Evolutionary conservation across 768 basidiomycete genomes (phyloP), one percentile per base, ranked within the genome.

Genomic region (Russula foetens): DNA sequence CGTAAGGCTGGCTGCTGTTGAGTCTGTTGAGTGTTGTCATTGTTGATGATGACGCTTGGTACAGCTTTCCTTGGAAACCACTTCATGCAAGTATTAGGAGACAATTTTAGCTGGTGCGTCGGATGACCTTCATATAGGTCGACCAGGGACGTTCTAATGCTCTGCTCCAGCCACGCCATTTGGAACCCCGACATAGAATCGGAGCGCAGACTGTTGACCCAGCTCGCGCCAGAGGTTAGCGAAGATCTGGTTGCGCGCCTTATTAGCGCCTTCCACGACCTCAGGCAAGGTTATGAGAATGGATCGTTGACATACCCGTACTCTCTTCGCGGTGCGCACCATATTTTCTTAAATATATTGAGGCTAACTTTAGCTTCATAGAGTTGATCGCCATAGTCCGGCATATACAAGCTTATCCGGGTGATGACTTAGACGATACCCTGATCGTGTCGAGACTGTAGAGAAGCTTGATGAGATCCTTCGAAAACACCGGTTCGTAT

Each of bases 1-100:
- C 84, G 84, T 86, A 66, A 63, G 35, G 81, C 33, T 12, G 39
- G 39, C 39, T 19, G 39, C 17, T 41, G 15, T 41, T 41, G 17
- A 19, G 17, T 41, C 17, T 41, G 17, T 15, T 4, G 39, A 41
- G 39, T 1, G 17, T 19, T 15, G 7, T 3, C 39, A 17, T 41
- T 41, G 14, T 12, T 41, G 3, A 35, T 35, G 35, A 12, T 19
- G 39, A 19, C 35, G 9, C 35, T 41, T 41, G 39, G 3, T 41
- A 19, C 17, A 41, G 39, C 39, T 17, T 41, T 41, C 39, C 39
- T 41, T 19, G 39, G 39, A 7, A 41, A 41, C 39, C 39, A 17
- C 29, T 44, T 29, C 48, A 21, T 45, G 7, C 39, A 26, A 23
- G 2, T 49, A 1, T 58, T 41, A 19, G 39, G 39, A 17, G 39